Evolutionary conservation across 768 basidiomycete species (phyloP).

Genomic region (Suillus brevipes): DNA sequence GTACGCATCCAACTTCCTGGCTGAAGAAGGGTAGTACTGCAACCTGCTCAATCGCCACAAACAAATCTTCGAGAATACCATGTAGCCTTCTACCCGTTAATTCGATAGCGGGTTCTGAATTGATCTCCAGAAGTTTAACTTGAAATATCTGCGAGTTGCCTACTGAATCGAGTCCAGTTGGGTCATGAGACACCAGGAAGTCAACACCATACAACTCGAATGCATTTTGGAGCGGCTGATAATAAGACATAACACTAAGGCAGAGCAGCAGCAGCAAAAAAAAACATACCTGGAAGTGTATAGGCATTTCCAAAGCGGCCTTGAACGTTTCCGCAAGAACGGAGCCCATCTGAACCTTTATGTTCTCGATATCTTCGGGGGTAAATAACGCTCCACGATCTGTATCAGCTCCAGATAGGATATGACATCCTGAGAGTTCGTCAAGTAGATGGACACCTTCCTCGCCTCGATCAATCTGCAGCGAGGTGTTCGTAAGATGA

Average conservation of each 20-base stretch:
- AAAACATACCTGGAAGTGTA: slow-evolving; percentile 76
- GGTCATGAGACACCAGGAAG: slow-evolving; percentile 66
- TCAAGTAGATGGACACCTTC: slow-evolving; percentile 74
- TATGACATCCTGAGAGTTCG: slow-evolving; percentile 69
- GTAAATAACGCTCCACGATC: slow-evolving; percentile 24
- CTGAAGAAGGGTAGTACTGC: slow-evolving; percentile 65
- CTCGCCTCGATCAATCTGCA: slow-evolving; percentile 70
- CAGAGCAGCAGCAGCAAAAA: background rate
- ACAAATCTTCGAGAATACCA: slow-evolving; percentile 81
- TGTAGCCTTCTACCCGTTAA: slow-evolving; percentile 82
- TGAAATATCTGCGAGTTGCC: slow-evolving; percentile 37
- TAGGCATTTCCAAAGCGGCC: slow-evolving; percentile 78
- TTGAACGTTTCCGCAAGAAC: slow-evolving; percentile 80
- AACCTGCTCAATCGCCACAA: slow-evolving; percentile 64
- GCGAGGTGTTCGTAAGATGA: slow-evolving; percentile 91
- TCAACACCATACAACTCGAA: slow-evolving; percentile 97
- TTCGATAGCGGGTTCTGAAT: slow-evolving; percentile 95
- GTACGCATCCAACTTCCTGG: slow-evolving; percentile 5
- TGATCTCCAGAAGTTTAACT: slow-evolving; percentile 85
- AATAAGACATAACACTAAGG: background rate
- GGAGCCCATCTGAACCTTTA: slow-evolving; percentile 62
- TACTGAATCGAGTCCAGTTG: slow-evolving; percentile 12
- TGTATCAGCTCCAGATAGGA: slow-evolving; percentile 39
- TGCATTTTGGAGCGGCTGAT: slow-evolving; percentile 81
- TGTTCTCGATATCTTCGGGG: slow-evolving; percentile 43